These are phyloP conservation scores for Boletus subparvulus DNA, from an alignment of 768 basidiomycete genomes.

Conservation along the genomic window DNA sequence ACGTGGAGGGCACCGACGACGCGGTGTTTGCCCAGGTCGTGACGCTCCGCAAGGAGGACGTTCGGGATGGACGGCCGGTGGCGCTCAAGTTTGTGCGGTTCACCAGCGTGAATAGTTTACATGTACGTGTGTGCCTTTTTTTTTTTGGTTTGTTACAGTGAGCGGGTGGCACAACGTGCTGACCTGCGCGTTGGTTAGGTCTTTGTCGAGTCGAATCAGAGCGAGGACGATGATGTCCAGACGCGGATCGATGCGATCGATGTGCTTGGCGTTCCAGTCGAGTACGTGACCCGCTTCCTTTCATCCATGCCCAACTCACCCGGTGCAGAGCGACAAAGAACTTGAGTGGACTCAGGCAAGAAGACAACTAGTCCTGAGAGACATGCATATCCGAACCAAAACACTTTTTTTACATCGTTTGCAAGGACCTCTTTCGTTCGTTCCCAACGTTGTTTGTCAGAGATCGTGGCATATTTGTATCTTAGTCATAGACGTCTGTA, in stretches of 20 bases:
- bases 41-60: conserved; percentile 49
- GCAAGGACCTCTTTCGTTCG: not conserved
- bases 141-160: not conserved
- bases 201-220: conserved; percentile 69
- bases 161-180: not conserved
- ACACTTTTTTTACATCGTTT: not conserved
- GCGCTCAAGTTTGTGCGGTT: conserved; percentile 66
- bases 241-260: conserved; percentile 71
- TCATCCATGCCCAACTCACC: conserved; percentile 4
- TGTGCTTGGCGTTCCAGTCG: conserved; percentile 55
- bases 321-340: conserved; percentile 36
- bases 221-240: conserved; percentile 46
- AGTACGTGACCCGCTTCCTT: conserved; percentile 40
- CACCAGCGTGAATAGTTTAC: conserved; percentile 63
- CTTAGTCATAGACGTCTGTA: conserved; percentile 4
- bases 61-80: conserved; percentile 43
- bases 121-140: conserved; percentile 38
- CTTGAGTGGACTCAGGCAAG: conserved; percentile 38
- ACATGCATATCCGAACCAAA: not conserved
- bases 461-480: conserved; percentile 1
- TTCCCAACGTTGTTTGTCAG: not conserved
- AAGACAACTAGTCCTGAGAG: conserved; percentile 24
- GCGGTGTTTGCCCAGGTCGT: conserved; percentile 56
- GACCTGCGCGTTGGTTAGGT: conserved; percentile 43
- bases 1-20: conserved; percentile 55